phyloP scores from a whole-genome alignment of 345 rosid genomes.

The Adansonia digitata region DNA sequence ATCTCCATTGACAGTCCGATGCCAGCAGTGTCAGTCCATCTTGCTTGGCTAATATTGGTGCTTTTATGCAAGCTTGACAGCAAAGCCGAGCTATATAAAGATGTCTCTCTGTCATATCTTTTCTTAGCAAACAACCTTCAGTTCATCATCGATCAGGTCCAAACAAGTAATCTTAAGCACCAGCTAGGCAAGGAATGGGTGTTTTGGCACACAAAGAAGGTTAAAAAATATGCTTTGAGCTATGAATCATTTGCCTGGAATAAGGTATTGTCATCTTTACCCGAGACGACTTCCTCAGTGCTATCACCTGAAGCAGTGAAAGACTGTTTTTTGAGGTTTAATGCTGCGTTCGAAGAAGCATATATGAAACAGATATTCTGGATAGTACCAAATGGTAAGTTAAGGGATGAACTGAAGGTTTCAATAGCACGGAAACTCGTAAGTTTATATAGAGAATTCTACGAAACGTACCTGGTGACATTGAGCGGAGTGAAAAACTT shows the following conservation, averaged over 20 bases:
- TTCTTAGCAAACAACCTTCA: conserved; percentile 84
- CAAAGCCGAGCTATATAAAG: conserved; percentile 61
- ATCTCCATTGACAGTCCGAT: conserved; percentile 22
- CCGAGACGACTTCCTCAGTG: conserved; percentile 27
- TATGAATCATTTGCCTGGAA: conserved; percentile 71
- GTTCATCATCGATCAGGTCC: conserved; percentile 49
- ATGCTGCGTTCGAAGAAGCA: conserved; percentile 65
- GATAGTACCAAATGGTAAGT: conserved; percentile 49
- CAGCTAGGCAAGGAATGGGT: conserved; percentile 80
- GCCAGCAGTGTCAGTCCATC: conserved; percentile 36
- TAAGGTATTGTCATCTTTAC: conserved; percentile 49
- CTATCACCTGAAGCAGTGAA: conserved; percentile 40
- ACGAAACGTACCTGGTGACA: conserved; percentile 28
- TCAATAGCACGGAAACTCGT: conserved; percentile 58
- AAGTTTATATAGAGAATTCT: conserved; percentile 57
- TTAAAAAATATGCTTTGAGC: conserved; percentile 46
- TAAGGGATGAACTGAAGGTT: conserved; percentile 58
- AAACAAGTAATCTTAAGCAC: conserved; percentile 37
- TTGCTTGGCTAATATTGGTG: conserved; percentile 69
- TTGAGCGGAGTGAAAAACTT: conserved; percentile 31
- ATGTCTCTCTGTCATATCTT: conserved; percentile 62
- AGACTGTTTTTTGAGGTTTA: conserved; percentile 52
- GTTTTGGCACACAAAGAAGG: conserved; percentile 41
- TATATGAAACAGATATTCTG: conserved; percentile 55
- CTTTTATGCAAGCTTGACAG: conserved; percentile 78